These are phyloP conservation scores for Russula ochroleuca DNA, from an alignment of 768 basidiomycete species.

Conservation along the genomic window DNA sequence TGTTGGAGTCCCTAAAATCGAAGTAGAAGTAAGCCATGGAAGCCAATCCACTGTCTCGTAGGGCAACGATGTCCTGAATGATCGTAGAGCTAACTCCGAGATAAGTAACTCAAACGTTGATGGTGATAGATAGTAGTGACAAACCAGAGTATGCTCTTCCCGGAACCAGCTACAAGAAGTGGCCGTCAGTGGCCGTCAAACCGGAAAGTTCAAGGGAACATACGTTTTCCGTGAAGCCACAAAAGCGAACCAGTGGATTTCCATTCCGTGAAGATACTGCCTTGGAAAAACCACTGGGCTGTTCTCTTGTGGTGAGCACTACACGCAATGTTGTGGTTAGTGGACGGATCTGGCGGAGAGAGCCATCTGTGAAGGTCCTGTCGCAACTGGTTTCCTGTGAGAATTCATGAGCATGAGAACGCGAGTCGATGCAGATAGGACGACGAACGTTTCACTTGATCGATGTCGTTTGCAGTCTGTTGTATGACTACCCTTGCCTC, in stretches of 20 bases:
- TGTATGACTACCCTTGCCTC: not conserved
- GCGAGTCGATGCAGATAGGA: not conserved
- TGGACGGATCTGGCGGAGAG: not conserved
- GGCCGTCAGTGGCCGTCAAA: not conserved
- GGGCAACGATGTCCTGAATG: not conserved
- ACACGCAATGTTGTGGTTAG: not conserved
- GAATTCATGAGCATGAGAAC: not conserved
- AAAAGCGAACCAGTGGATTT: not conserved
- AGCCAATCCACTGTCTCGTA: not conserved
- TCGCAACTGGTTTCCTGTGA: not conserved
- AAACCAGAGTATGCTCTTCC: slow-evolving; percentile 5
- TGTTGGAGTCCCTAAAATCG: not conserved
- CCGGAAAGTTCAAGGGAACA: not conserved
- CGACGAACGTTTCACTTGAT: not conserved
- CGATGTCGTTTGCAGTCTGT: not conserved
- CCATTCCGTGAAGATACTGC: not conserved
- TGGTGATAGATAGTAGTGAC: not conserved
- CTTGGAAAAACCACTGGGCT: not conserved
- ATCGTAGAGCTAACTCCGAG: not conserved
- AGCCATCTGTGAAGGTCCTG: not conserved
- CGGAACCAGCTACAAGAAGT: not conserved
- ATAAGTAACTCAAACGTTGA: not conserved
- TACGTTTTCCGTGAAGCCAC: slow-evolving; percentile 5
- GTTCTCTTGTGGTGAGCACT: not conserved
- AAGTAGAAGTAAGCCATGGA: not conserved